Evolutionary conservation across 257 asterid species (phyloP), one percentile per base, ranked within the genome.

Genomic region (Lycium barbarum): DNA sequence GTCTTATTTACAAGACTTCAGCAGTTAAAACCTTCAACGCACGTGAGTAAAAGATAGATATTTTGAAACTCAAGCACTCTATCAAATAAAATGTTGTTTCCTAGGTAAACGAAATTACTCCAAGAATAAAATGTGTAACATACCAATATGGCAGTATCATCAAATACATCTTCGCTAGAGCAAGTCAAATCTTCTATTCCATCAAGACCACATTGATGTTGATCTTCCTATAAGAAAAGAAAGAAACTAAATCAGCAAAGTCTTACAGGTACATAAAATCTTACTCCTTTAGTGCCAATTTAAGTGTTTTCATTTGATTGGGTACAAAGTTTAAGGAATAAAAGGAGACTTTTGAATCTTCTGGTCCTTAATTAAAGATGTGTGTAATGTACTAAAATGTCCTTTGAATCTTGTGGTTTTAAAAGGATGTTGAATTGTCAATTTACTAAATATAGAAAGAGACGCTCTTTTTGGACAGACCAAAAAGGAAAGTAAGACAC

Each of bases 121-220:
- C n/a, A 83, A 83, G 26, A 51, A 84, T 13, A 47, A 61, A 55
- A 45, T 22, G 45, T 22, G 22, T 3, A 72, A 83, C 93, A 71
- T 89, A 93, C 96, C 79, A 91, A 83, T 55, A 87, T 83, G 38
- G 95, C 97, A 84, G 86, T 70, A 87, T 94, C 97, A 36, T 80
- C 35, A 33, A 85, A 81, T 38, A 83, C 93, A 53, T 88, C 94
- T 54, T 84, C 90, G 26, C 57, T 85, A 57, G 86, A 91, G 87
- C 86, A 88, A 54, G 85, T 83, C 82, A 88, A 86, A 66, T 89
- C 94, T 66, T 91, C 94, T 57, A 65, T 81, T 45, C 43, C 90
- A 86, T 89, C 82, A 40, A 68, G 83, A 2, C 71, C 88, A 58
- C 84, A 88, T 62, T 84, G 83, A 62, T 54, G 49, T 62, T 58